These are phyloP conservation scores for Kurtzmaniella fragi DNA, from an alignment of 805 yeast genomes.

Conservation along the genomic window DNA sequence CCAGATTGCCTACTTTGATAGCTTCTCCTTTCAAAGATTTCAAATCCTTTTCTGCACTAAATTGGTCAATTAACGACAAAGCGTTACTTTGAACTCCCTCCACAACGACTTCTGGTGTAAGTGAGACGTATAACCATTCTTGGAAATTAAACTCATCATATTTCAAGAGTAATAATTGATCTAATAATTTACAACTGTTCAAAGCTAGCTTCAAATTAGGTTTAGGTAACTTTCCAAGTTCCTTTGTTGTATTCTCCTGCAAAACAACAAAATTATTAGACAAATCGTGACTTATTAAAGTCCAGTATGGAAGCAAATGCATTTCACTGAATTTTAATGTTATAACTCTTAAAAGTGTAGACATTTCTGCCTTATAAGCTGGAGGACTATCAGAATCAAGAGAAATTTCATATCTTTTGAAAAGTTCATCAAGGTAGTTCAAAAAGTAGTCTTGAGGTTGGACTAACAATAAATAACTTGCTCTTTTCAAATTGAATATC, in stretches of 20 bases:
- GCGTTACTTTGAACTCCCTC: constrained; percentile 10
- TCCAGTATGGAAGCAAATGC: constrained; percentile 69
- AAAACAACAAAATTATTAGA: constrained; percentile 44
- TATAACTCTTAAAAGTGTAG: constrained; percentile 59
- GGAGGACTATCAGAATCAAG: constrained; percentile 27
- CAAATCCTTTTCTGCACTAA: constrained; percentile 29
- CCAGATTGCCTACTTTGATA: constrained; percentile 30
- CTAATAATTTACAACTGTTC: constrained; percentile 73
- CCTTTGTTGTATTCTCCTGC: constrained; percentile 18
- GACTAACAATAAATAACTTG: constrained; percentile 58
- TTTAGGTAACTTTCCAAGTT: constrained; percentile 20
- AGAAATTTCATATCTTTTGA: constrained; percentile 30
- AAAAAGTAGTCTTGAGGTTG: constrained; percentile 56
- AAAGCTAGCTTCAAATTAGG: constrained; percentile 41
- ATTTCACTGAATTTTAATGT: constrained; percentile 56
- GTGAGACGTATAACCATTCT: constrained; percentile 84
- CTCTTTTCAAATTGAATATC: constrained; percentile 51
- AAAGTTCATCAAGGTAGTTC: constrained; percentile 44
- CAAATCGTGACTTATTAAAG: constrained; percentile 56
- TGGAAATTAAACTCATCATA: constrained; percentile 71
- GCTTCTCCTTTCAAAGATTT: constrained; percentile 30
- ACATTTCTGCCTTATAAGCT: constrained; percentile 39
- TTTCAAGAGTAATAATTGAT: constrained; percentile 60
- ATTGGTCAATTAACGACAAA: constrained; percentile 45
- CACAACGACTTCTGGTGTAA: constrained; percentile 51